phyloP scores from a whole-genome alignment of 1,284 basidiomycete species.

The Ceratobasidium sp. region DNA sequence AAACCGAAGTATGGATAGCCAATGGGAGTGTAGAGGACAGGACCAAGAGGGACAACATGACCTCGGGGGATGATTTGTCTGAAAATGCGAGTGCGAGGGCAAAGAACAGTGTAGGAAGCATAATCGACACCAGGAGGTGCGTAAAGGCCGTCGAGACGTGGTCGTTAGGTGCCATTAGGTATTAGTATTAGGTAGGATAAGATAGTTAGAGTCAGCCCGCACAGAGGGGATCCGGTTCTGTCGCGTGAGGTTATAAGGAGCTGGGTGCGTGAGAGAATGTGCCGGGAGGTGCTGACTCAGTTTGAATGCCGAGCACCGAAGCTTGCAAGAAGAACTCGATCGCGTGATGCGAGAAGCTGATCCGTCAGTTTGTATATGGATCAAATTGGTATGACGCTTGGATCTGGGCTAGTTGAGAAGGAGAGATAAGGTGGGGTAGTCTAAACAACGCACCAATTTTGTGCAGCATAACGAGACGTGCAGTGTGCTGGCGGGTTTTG shows the following conservation, averaged over 20 bases:
- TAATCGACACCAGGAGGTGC: background rate
- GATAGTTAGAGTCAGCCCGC: background rate
- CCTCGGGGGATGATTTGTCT: background rate
- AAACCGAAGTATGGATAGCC: background rate
- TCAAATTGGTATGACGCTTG: background rate
- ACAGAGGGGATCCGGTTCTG: background rate
- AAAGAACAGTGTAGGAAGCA: background rate
- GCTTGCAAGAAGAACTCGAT: background rate
- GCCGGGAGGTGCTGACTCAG: slow-evolving; percentile 6
- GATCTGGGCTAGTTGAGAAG: background rate
- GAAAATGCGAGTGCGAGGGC: background rate
- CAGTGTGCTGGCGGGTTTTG: no score
- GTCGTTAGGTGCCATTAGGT: background rate
- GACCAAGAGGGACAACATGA: background rate
- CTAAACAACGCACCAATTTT: background rate
- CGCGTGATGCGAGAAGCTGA: slow-evolving; percentile 14
- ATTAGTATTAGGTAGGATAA: background rate
- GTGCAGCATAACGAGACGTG: no score
- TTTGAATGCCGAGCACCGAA: slow-evolving; percentile 14
- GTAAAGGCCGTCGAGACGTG: background rate
- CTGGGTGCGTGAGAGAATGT: background rate
- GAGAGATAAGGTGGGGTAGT: background rate
- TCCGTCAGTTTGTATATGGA: background rate
- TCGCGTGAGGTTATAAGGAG: background rate
- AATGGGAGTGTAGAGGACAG: background rate